phyloP scores from a whole-genome alignment of 108 stramenopile genomes.

The Skeletonema costatum region DNA sequence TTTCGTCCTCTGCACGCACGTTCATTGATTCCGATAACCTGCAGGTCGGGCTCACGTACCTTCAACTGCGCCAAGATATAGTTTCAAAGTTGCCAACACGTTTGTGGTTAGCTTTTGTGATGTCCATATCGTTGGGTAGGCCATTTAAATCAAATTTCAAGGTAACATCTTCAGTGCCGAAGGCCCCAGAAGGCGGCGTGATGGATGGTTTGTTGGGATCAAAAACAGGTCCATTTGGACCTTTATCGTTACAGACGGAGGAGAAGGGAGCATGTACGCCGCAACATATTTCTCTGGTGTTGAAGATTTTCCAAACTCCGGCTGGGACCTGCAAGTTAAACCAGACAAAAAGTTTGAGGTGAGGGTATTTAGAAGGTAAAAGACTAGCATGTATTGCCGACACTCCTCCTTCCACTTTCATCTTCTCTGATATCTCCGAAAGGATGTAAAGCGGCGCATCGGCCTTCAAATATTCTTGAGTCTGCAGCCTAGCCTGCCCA shows the following conservation, averaged over 20 bases:
- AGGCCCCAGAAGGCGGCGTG: not conserved
- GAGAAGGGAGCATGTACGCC: conserved; percentile 23
- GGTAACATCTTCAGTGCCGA: conserved; percentile 5
- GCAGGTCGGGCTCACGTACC: not conserved
- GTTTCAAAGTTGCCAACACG: not conserved
- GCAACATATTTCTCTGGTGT: conserved; percentile 18
- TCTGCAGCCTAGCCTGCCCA: no score
- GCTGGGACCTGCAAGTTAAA: conserved; percentile 29
- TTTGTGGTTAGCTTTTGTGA: not conserved
- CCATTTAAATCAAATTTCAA: conserved; percentile 15
- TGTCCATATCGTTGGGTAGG: conserved; percentile 6
- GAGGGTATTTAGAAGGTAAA: no score
- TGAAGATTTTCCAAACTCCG: conserved; percentile 24
- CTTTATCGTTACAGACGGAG: conserved; percentile 1
- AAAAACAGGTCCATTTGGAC: not conserved
- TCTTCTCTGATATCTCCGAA: no score
- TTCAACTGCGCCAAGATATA: not conserved
- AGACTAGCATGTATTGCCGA: no score
- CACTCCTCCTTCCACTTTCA: no score
- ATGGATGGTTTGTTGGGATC: not conserved
- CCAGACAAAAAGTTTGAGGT: no score
- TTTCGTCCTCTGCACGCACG: not conserved
- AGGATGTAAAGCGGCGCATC: no score
- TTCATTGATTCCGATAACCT: not conserved
- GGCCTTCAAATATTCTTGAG: no score